Evolutionary conservation across 1,284 basidiomycete species (phyloP), one percentile per base, ranked within the genome.

Genomic region (Cerrena zonata): DNA sequence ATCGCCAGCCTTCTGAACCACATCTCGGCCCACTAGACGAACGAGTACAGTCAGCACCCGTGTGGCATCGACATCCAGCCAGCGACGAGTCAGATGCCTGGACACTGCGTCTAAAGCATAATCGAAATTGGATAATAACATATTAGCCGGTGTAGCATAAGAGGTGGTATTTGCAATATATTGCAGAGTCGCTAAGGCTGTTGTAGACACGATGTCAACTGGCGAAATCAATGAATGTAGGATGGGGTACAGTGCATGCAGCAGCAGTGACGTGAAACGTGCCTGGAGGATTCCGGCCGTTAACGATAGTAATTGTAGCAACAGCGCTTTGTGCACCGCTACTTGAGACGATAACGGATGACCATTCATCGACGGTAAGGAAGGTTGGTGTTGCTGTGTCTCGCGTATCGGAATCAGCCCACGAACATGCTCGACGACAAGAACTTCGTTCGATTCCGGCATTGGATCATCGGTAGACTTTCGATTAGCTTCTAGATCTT

Each of bases 101-200:
- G 89, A 90, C 7, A 94, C 85, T 11, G 86, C 80, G 59, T 95
- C 92, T 52, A 97, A 79, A 5, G 91, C 86, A 62, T 97, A 96
- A 69, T 97, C 94, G 58, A 94, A 94, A 65, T 96, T 94, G 23
- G 92, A 86, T 25, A 96, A 76, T 3, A 97, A 73, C 26, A 96
- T 74, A 61, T 92, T 92, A 27, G 84, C 80, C 0, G 90, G 79
- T 1, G 87, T 86, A 5, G 91, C 90, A 59, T 92, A 94, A 1
- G 88, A 91, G 1, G 84, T 80, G 50, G 80, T 73, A 21, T 76
- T 70, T 2, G 91, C 77, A 40, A 94, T 78, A 54, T 78, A 82
- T 53, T 77, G 67, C 37, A 97, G 74, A 1, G 91, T 73, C 3
- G 82, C 79, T 3, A 86, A 71, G 1, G 85, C 91, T 21, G 85